phyloP scores from a whole-genome alignment of 2,329 filamentous ascomycete species.

The Parastagonospora avenae region DNA sequence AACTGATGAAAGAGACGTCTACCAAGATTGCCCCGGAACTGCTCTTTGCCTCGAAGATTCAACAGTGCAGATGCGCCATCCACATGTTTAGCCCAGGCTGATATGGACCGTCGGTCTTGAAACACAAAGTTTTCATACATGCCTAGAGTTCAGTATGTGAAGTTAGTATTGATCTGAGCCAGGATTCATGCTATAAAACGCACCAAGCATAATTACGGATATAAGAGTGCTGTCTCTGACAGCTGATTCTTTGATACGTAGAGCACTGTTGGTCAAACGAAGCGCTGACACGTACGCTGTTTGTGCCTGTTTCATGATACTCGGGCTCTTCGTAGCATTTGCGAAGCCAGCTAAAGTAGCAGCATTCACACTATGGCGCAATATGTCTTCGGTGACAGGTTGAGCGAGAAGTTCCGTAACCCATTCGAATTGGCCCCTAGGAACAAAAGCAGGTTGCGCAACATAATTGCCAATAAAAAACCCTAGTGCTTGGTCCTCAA shows the following conservation, averaged over 20 bases:
- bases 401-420: constrained; percentile 25
- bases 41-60: constrained; percentile 34
- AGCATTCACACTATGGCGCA: constrained; percentile 30
- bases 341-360: constrained; percentile 31
- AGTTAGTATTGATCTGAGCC: too few species aligned
- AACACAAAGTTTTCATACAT: constrained; percentile 42
- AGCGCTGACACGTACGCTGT: constrained; percentile 32
- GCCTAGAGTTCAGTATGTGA: constrained; percentile 2
- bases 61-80: constrained; percentile 40
- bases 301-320: constrained; percentile 30
- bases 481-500: constrained; percentile 35
- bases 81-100: constrained; percentile 40
- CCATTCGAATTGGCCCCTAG: constrained; percentile 36
- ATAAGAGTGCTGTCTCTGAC: constrained; percentile 34
- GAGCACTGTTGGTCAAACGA: constrained; percentile 28
- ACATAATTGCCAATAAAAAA: constrained; percentile 41
- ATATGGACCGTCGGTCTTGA: constrained; percentile 30
- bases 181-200: too few species aligned
- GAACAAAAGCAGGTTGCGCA: constrained; percentile 24
- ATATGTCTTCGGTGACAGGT: constrained; percentile 19
- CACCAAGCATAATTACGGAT: constrained; percentile 35
- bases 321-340: constrained; percentile 26
- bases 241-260: constrained; percentile 19
- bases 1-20: constrained; percentile 38
- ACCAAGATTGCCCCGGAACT: constrained; percentile 25